phyloP scores from a whole-genome alignment of 495 filamentous ascomycete genomes.

The Aspergillus bridgeri region DNA sequence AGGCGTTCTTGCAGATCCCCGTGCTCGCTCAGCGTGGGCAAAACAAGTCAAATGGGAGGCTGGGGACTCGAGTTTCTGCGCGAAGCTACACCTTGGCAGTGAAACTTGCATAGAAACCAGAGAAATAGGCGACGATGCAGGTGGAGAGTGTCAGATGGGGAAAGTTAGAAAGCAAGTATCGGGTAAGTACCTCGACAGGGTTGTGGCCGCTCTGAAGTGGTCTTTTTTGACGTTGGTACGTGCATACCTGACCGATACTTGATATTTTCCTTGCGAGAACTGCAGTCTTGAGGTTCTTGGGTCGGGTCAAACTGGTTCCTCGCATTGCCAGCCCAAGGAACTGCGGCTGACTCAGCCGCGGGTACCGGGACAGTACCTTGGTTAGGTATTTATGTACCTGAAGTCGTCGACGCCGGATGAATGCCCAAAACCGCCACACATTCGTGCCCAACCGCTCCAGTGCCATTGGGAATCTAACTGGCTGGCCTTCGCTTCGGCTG shows the following conservation, averaged over 20 bases:
- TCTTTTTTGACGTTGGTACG: too few relatives aligned
- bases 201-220: too few relatives aligned
- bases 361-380: too few relatives aligned
- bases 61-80: background rate
- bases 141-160: conserved; percentile 1
- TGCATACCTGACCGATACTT: too few relatives aligned
- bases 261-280: too few relatives aligned
- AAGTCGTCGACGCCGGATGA: conserved; percentile 2
- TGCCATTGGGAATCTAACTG: conserved; percentile 4
- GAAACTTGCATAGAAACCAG: background rate
- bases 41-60: background rate
- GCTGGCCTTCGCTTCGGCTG: conserved; percentile 3
- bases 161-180: background rate
- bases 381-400: background rate
- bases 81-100: conserved; percentile 1
- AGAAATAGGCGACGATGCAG: conserved; percentile 13
- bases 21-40: background rate
- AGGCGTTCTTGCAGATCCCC: background rate
- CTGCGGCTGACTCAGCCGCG: background rate
- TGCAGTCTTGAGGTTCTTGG: too few relatives aligned
- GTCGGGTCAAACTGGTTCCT: background rate
- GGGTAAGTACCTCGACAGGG: too few relatives aligned
- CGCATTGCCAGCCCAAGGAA: background rate
- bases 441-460: conserved; percentile 38
- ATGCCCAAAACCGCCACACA: conserved; percentile 42